These are phyloP conservation scores for Candida broadrunensis DNA, from an alignment of 805 yeast species.

Conservation along the genomic window DNA sequence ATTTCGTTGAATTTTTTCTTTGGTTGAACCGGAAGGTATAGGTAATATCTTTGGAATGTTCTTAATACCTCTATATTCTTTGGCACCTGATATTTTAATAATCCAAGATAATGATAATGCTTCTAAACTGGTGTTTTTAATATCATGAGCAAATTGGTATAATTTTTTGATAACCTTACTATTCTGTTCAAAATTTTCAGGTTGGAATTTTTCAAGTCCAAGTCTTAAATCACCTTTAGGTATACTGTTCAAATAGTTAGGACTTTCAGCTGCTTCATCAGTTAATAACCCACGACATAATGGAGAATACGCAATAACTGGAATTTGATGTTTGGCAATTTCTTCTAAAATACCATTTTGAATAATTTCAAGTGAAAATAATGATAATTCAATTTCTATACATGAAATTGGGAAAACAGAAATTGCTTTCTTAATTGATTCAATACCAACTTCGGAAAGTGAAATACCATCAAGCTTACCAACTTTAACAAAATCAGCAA, in stretches of 20 bases:
- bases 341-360: slow-evolving; percentile 61
- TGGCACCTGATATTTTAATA: slow-evolving; percentile 65
- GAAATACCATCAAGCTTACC: slow-evolving; percentile 73
- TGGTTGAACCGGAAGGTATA: slow-evolving; percentile 74
- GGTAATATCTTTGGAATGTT: slow-evolving; percentile 62
- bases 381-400: slow-evolving; percentile 77
- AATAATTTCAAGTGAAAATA: slow-evolving; percentile 62
- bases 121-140: slow-evolving; percentile 57
- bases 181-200: slow-evolving; percentile 57
- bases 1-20: slow-evolving; percentile 61
- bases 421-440: slow-evolving; percentile 56
- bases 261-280: slow-evolving; percentile 47
- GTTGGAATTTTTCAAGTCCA: slow-evolving; percentile 53
- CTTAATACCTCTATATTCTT: slow-evolving; percentile 39
- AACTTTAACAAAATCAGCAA: slow-evolving; percentile 56
- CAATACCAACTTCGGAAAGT: slow-evolving; percentile 67
- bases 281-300: slow-evolving; percentile 76
- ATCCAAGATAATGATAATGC: slow-evolving; percentile 38
- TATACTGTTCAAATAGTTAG: slow-evolving; percentile 38
- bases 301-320: slow-evolving; percentile 81
- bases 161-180: slow-evolving; percentile 46
- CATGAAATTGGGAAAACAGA: slow-evolving; percentile 56
- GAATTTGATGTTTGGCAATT: slow-evolving; percentile 56
- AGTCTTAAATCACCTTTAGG: slow-evolving; percentile 56
- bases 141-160: slow-evolving; percentile 45